Conservation (phyloP, 768 basidiomycete genomes). For the Phanerochaete carnosa region DNA sequence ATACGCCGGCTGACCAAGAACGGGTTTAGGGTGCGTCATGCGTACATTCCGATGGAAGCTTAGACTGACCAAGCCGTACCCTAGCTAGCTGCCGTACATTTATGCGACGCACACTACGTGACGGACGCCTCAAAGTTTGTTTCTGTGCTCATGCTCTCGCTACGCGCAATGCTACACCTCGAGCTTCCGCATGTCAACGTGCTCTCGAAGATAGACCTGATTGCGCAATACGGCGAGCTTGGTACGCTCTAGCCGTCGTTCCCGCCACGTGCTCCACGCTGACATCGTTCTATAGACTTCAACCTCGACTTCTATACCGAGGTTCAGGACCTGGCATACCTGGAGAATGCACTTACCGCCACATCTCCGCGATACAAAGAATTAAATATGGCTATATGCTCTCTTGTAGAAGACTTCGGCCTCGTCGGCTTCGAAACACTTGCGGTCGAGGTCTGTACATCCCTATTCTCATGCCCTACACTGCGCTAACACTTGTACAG, state of each 20-base stretch:
- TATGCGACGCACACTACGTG: slow-evolving; percentile 97
- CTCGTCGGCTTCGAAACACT: slow-evolving; percentile 96
- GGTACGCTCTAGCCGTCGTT: slow-evolving; percentile 44
- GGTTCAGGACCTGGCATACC: slow-evolving; percentile 90
- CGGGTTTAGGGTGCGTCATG: slow-evolving; percentile 75
- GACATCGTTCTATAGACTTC: slow-evolving; percentile 59
- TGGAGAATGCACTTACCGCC: slow-evolving; percentile 69
- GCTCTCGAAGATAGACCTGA: slow-evolving; percentile 91
- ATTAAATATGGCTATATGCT: slow-evolving; percentile 87
- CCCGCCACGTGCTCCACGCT: not conserved
- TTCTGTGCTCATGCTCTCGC: slow-evolving; percentile 84
- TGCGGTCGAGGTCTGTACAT: slow-evolving; percentile 76
- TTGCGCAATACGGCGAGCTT: slow-evolving; percentile 86
- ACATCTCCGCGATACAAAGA: slow-evolving; percentile 67
- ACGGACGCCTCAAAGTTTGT: slow-evolving; percentile 95
- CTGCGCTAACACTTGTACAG: slow-evolving; percentile 33
- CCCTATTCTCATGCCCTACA: not conserved
- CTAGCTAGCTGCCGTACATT: slow-evolving; percentile 89
- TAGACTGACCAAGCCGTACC: slow-evolving; percentile 10
- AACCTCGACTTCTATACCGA: slow-evolving; percentile 98
- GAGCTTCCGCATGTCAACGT: slow-evolving; percentile 99
- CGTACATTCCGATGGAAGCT: not conserved
- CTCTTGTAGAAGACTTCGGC: slow-evolving; percentile 89
- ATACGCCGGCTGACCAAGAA: slow-evolving; percentile 66
- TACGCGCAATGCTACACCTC: slow-evolving; percentile 97